Evolutionary conservation across 1,284 basidiomycete genomes (phyloP).

Genomic region (Ganoderma resinaceum): DNA sequence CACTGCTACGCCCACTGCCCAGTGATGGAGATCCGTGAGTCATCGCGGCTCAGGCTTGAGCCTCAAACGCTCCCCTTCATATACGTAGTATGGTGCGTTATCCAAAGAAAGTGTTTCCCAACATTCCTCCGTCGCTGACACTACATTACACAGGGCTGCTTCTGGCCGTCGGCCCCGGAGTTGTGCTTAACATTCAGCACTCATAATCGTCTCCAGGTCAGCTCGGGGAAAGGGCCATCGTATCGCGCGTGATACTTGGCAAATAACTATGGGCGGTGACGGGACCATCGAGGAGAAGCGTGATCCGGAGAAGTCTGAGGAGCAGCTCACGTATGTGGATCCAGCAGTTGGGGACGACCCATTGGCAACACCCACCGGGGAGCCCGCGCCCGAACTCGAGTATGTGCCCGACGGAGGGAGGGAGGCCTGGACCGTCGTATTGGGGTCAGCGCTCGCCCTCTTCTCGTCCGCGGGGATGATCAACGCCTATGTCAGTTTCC

Average conservation of each 20-base stretch:
- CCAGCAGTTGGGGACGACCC: not conserved
- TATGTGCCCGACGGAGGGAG: slow-evolving; percentile 40
- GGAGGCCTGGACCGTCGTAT: slow-evolving; percentile 41
- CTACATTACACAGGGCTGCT: not conserved
- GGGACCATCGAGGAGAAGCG: not conserved
- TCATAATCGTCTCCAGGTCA: not conserved
- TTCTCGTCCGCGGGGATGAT: slow-evolving; percentile 44
- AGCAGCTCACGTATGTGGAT: slow-evolving; percentile 1
- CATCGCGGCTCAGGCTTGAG: not conserved
- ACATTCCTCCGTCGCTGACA: not conserved
- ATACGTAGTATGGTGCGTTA: not conserved
- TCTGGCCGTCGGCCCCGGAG: not conserved
- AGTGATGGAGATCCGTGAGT: not conserved
- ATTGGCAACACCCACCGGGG: not conserved
- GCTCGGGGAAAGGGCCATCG: not conserved
- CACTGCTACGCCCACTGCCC: too few relatives aligned
- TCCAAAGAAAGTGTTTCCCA: not conserved
- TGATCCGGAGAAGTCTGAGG: slow-evolving; percentile 2
- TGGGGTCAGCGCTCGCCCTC: slow-evolving; percentile 40
- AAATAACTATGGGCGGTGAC: not conserved
- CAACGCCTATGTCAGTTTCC: slow-evolving; percentile 41
- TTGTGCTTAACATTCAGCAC: not conserved
- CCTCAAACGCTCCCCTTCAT: not conserved
- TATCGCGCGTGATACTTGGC: not conserved
- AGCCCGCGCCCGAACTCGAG: slow-evolving; percentile 13